Evolutionary conservation across 345 rosid species (phyloP).

Genomic region (Eucalyptus brandiana): DNA sequence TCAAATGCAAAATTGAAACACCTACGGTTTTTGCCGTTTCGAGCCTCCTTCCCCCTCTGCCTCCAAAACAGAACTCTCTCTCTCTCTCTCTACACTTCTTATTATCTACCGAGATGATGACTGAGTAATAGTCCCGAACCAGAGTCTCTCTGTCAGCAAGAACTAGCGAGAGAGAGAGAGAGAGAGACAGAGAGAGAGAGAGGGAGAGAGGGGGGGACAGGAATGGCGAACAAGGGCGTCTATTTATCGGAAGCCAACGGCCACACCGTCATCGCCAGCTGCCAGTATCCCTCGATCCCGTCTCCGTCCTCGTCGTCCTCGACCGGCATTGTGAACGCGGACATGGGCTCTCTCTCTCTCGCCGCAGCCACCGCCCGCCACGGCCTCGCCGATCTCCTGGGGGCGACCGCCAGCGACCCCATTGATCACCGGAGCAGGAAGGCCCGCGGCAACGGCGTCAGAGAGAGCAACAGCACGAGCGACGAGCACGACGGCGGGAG

Average conservation of each 20-base stretch:
- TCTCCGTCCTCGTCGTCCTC: neutral
- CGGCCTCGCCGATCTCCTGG: neutral
- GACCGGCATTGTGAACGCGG: constrained; percentile 21
- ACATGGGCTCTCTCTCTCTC: constrained; percentile 41
- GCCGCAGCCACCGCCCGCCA: neutral
- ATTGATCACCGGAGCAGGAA: neutral
- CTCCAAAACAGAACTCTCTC: neutral
- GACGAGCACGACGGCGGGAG: constrained; percentile 7
- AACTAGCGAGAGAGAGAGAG: neutral
- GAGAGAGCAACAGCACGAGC: neutral
- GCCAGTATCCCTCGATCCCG: neutral
- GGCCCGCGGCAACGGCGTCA: neutral
- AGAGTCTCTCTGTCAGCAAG: constrained; percentile 25
- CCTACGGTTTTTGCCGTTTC: neutral
- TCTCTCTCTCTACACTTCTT: neutral
- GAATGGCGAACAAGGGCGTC: constrained; percentile 3
- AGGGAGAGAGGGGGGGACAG: neutral
- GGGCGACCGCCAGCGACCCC: neutral
- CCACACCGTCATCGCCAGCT: neutral
- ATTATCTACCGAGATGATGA: constrained; percentile 3
- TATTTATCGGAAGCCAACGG: neutral
- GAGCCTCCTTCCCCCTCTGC: neutral
- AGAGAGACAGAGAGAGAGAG: neutral
- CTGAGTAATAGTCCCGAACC: constrained; percentile 30
- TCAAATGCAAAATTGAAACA: neutral